Conservation (phyloP, 768 basidiomycete genomes). For the Mycena amicta region DNA sequence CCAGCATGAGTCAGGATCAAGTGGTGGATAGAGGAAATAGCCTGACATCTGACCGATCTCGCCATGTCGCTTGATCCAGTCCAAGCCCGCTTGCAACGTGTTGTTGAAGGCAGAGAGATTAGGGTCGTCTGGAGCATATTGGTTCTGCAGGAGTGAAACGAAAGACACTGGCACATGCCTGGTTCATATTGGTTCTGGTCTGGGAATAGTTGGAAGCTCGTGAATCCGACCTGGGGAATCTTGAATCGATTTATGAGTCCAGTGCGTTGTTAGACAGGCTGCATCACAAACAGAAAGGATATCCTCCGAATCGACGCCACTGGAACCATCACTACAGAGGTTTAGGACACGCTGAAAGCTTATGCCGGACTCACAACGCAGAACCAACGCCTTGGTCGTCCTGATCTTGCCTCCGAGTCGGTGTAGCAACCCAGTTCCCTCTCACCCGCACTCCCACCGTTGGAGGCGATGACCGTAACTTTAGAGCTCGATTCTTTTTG, state of each 20-base stretch:
- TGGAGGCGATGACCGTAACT: constrained; percentile 34
- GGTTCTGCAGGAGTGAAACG: too few species aligned
- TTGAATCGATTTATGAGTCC: background rate
- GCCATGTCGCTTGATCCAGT: constrained; percentile 59
- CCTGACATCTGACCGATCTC: constrained; percentile 44
- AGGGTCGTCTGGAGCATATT: constrained; percentile 52
- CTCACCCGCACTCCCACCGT: constrained; percentile 51
- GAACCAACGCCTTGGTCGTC: constrained; percentile 46
- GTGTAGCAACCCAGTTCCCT: constrained; percentile 61
- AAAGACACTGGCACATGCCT: too few species aligned
- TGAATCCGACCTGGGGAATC: constrained; percentile 59
- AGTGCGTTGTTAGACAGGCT: background rate
- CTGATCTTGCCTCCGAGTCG: constrained; percentile 55
- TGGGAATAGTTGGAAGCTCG: constrained; percentile 67
- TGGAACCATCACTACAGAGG: constrained; percentile 49
- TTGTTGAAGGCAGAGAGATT: constrained; percentile 54
- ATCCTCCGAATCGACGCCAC: constrained; percentile 69
- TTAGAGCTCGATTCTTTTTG: constrained; percentile 46
- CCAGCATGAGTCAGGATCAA: background rate
- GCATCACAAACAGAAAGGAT: constrained; percentile 39
- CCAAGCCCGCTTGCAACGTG: constrained; percentile 48
- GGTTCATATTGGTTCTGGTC: constrained; percentile 67
- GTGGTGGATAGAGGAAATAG: too few species aligned
- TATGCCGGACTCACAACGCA: constrained; percentile 42
- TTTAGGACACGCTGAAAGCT: background rate